phyloP scores from a whole-genome alignment of 2,329 filamentous ascomycete genomes.

The Trichophyton verrucosum region DNA sequence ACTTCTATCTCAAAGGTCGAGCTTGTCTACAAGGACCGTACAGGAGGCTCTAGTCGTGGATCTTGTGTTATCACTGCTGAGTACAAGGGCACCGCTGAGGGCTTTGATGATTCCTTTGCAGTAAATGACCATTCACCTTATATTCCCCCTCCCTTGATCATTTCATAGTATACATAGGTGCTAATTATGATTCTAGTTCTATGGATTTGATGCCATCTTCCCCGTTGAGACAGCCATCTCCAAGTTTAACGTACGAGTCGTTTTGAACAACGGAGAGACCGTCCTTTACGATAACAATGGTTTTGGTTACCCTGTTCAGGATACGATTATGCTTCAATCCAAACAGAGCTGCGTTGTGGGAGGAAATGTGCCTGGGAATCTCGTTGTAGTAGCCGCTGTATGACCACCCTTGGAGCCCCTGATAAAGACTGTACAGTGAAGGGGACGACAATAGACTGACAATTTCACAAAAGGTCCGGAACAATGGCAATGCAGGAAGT shows the following conservation, averaged over 20 bases:
- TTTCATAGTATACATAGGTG: neutral
- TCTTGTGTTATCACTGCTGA: constrained; percentile 7
- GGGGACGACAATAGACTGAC: neutral
- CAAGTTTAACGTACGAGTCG: constrained; percentile 6
- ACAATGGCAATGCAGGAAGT: neutral
- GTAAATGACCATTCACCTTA: neutral
- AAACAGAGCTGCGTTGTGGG: constrained; percentile 10
- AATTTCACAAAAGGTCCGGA: constrained; percentile 5
- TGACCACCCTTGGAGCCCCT: neutral
- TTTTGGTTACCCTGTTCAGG: constrained; percentile 9
- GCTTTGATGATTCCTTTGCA: constrained; percentile 11
- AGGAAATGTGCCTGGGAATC: constrained; percentile 1
- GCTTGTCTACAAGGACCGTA: constrained; percentile 9
- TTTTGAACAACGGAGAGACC: neutral
- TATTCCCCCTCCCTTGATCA: neutral
- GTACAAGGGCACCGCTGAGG: constrained; percentile 7
- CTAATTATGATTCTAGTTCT: constrained; percentile 4
- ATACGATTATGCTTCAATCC: constrained; percentile 10
- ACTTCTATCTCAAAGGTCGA: constrained; percentile 6
- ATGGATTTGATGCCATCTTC: constrained; percentile 7
- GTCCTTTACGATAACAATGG: constrained; percentile 8
- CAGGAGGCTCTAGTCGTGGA: constrained; percentile 7
- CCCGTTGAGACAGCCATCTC: constrained; percentile 8
- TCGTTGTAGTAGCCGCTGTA: constrained; percentile 10
- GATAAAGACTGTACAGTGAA: no score